Evolutionary conservation across 495 filamentous ascomycete genomes (phyloP).

Genomic region (Penicillium crystallinum): DNA sequence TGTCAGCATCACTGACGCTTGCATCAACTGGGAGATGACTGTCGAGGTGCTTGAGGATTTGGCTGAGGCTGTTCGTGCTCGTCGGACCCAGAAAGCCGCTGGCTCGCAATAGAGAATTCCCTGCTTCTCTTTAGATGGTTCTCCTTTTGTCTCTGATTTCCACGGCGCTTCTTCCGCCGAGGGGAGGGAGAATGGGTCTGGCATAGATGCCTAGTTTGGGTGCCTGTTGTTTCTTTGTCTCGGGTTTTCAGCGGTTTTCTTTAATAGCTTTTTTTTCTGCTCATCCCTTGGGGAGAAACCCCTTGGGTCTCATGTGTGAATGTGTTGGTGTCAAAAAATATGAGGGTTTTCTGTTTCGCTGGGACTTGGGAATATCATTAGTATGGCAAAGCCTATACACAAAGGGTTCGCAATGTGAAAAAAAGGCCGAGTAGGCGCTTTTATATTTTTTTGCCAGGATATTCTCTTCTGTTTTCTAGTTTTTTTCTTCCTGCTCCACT

Average conservation of each 20-base stretch:
- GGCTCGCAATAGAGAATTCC: constrained; percentile 21
- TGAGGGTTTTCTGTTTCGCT: not conserved
- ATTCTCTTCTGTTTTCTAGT: not conserved
- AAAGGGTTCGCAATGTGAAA: not conserved
- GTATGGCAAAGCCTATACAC: not conserved
- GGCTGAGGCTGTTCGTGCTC: constrained; percentile 73
- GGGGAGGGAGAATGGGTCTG: not conserved
- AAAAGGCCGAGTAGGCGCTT: not conserved
- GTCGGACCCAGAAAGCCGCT: constrained; percentile 44
- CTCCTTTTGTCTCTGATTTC: constrained; percentile 3
- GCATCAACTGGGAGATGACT: constrained; percentile 90
- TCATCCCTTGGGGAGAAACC: not conserved
- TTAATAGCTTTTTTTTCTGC: constrained; percentile 3
- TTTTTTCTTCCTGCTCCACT: constrained; percentile 1
- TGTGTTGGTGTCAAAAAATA: constrained; percentile 6
- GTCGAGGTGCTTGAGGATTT: constrained; percentile 80
- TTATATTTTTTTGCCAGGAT: not conserved
- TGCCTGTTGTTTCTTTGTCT: constrained; percentile 3
- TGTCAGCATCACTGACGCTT: constrained; percentile 96
- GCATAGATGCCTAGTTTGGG: constrained; percentile 19
- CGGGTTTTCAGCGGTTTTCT: constrained; percentile 10
- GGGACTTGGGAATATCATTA: not conserved
- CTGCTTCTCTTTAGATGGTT: not conserved
- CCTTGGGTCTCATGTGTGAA: constrained; percentile 3
- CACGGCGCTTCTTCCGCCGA: not conserved